Percentiles rank a stretch among this genome's conserved stretches.
Evolutionary conservation across 75 land plant genomes (phyloP).

Genomic region (Ceratopteris richardii): DNA sequence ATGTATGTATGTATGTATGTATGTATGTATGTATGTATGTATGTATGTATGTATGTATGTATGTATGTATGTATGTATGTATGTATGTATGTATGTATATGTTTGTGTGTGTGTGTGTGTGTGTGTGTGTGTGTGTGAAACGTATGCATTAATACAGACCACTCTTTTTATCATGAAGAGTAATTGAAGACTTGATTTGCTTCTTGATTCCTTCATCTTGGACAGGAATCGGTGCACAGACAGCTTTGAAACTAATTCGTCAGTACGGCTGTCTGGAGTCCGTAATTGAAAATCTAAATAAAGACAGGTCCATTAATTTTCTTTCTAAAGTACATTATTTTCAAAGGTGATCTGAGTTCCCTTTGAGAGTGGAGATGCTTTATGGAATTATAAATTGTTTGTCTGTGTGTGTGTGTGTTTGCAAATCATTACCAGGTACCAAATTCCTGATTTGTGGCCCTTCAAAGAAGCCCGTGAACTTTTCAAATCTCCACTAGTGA

Average conservation of each 20-base stretch:
- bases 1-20: too few species aligned
- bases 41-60: not conserved
- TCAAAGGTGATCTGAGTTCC: too few species aligned
- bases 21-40: not conserved
- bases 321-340: too few species aligned
- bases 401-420: too few species aligned
- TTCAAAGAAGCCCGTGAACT: constrained; percentile 81
- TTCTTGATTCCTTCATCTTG: too few species aligned
- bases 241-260: constrained; percentile 88
- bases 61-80: not conserved
- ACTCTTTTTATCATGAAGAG: too few species aligned
- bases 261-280: constrained; percentile 83
- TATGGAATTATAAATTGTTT: too few species aligned
- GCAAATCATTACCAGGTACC: constrained; percentile 60
- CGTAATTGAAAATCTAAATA: constrained; percentile 78
- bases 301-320: constrained; percentile 65
- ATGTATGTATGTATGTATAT: not conserved
- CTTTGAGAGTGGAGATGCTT: too few species aligned
- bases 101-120: too few species aligned
- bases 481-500: constrained; percentile 80
- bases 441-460: constrained; percentile 87
- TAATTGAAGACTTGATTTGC: too few species aligned
- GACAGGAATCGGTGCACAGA: constrained; percentile 88
- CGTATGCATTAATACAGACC: too few species aligned
- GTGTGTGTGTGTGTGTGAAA: too few species aligned